These are phyloP conservation scores for Zymoseptoria crescenta DNA, from an alignment of 2,329 filamentous ascomycete species.

Conservation along the genomic window DNA sequence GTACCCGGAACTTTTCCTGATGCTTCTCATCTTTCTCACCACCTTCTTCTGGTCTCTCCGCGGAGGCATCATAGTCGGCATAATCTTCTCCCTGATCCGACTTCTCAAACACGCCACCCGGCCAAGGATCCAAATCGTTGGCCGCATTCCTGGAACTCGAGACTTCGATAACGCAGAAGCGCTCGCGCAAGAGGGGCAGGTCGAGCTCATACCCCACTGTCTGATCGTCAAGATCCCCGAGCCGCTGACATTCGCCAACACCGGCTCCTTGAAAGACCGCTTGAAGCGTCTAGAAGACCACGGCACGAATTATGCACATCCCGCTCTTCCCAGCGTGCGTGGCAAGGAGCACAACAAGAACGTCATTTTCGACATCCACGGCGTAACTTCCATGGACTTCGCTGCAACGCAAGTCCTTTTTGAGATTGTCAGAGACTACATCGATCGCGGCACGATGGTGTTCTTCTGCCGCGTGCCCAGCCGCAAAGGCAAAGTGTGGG, in stretches of 20 bases:
- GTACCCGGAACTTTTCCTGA: constrained; percentile 77
- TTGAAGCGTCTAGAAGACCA: constrained; percentile 80
- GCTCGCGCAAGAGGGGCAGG: constrained; percentile 23
- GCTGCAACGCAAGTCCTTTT: constrained; percentile 84
- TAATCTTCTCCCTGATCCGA: constrained; percentile 80
- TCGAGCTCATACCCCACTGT: constrained; percentile 87
- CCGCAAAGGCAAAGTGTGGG: constrained; percentile 53
- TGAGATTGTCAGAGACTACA: constrained; percentile 79
- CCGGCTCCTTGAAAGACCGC: constrained; percentile 74
- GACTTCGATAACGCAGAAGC: constrained; percentile 79
- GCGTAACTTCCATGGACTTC: constrained; percentile 90
- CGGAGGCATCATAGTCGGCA: constrained; percentile 85
- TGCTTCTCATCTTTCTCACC: constrained; percentile 81
- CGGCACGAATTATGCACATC: constrained; percentile 77
- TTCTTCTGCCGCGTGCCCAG: constrained; percentile 59
- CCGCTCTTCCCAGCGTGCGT: constrained; percentile 73
- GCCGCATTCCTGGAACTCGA: constrained; percentile 70
- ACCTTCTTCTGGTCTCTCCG: constrained; percentile 95
- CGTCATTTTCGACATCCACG: constrained; percentile 94
- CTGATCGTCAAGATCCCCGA: constrained; percentile 97
- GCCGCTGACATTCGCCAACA: constrained; percentile 93
- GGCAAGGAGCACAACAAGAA: constrained; percentile 77
- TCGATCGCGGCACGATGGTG: constrained; percentile 66
- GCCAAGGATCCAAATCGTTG: constrained; percentile 91
- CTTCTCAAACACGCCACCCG: constrained; percentile 87